Conservation (phyloP, 495 filamentous ascomycete species). For the Umbilicaria muhlenbergii region DNA sequence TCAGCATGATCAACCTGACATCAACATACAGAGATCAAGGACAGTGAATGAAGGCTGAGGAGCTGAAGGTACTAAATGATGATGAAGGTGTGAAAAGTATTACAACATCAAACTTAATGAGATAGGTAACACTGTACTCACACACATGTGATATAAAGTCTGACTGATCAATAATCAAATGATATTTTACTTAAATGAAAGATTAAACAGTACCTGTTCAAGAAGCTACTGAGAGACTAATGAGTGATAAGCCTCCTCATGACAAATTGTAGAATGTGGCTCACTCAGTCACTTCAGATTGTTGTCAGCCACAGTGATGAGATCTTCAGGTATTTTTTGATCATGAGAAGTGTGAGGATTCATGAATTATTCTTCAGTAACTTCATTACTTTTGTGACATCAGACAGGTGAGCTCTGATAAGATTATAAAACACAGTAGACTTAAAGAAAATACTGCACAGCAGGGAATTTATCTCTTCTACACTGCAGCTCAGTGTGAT, state of each 20-base stretch:
- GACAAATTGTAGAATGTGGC: background rate
- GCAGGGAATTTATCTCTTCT: constrained; percentile 9
- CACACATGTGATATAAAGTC: too few relatives aligned
- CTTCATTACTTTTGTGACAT: constrained; percentile 4
- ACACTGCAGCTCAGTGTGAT: constrained; percentile 9
- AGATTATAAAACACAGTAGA: constrained; percentile 11
- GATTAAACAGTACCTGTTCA: constrained; percentile 10
- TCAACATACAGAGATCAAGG: too few relatives aligned
- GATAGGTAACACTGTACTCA: too few relatives aligned
- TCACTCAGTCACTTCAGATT: background rate
- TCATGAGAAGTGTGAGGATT: constrained; percentile 2
- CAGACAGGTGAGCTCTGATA: constrained; percentile 7
- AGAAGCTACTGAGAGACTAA: constrained; percentile 7
- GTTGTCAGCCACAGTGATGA: constrained; percentile 8
- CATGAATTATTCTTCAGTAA: background rate
- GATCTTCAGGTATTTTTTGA: constrained; percentile 1
- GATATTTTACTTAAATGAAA: constrained; percentile 10
- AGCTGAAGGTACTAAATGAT: constrained; percentile 13
- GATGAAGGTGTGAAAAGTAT: constrained; percentile 4
- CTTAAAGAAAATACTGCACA: constrained; percentile 14
- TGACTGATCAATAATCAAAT: background rate
- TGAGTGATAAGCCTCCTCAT: constrained; percentile 1
- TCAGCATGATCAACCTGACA: too few relatives aligned
- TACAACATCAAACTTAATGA: background rate
- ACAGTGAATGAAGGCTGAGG: constrained; percentile 16